phyloP scores from a whole-genome alignment of 352 stramenopile genomes.

The Pythium sp. region DNA sequence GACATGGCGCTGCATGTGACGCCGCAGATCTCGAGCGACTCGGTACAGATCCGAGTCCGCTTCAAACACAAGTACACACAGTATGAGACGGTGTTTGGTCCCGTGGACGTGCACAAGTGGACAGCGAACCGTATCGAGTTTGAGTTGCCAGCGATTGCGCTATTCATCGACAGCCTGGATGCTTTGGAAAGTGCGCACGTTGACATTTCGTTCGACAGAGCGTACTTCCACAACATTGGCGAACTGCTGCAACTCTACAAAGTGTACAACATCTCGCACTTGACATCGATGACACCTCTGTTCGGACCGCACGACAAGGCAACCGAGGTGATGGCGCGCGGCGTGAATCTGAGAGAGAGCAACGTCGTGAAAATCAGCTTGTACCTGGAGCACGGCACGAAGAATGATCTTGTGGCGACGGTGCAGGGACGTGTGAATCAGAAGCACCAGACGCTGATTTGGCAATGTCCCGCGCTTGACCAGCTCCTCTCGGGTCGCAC shows the following conservation, averaged over 20 bases:
- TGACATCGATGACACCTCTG: conserved; percentile 44
- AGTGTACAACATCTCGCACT: conserved; percentile 58
- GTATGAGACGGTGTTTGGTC: conserved; percentile 29
- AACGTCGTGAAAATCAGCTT: conserved; percentile 45
- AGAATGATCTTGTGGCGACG: conserved; percentile 13
- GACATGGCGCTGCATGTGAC: conserved; percentile 34
- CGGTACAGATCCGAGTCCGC: conserved; percentile 38
- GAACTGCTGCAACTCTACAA: conserved; percentile 47
- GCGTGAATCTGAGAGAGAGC: conserved; percentile 32
- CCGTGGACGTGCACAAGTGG: conserved; percentile 39
- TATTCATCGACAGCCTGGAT: conserved; percentile 29
- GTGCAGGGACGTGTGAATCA: conserved; percentile 35
- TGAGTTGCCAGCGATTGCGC: conserved; percentile 35
- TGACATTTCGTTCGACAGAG: conserved; percentile 56
- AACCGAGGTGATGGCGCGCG: conserved; percentile 42
- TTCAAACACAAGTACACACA: conserved; percentile 25
- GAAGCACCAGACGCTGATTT: conserved; percentile 48
- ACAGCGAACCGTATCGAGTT: conserved; percentile 38
- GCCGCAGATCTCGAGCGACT: conserved; percentile 46
- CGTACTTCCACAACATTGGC: conserved; percentile 44
- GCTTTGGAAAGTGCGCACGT: conserved; percentile 31
- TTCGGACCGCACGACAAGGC: conserved; percentile 47
- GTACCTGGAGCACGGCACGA: conserved; percentile 24
- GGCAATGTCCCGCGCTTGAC: conserved; percentile 45
- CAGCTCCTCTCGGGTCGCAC: background rate